phyloP scores from a whole-genome alignment of 2,329 filamentous ascomycete genomes.

The Fusarium temperatum region DNA sequence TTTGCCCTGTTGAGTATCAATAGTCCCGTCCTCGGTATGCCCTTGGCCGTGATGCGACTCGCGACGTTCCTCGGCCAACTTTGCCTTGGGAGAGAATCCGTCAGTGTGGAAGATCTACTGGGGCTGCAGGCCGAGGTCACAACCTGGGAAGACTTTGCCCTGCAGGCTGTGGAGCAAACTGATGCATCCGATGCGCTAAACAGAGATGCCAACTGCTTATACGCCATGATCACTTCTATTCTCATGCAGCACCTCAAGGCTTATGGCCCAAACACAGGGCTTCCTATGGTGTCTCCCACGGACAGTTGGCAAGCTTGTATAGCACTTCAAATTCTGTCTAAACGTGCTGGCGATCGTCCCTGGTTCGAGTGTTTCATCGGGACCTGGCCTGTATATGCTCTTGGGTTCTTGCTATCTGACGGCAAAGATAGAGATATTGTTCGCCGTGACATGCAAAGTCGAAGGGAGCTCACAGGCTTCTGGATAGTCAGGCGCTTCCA shows the following conservation, averaged over 20 bases:
- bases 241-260: background rate
- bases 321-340: background rate
- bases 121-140: background rate
- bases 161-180: accelerated
- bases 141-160: background rate
- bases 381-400: background rate
- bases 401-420: background rate
- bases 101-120: background rate
- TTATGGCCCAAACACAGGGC: background rate
- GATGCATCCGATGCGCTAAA: background rate
- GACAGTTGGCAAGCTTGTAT: background rate
- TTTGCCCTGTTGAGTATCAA: background rate
- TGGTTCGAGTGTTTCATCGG: background rate
- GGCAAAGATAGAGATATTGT: background rate
- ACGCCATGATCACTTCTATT: background rate
- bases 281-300: background rate
- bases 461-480: background rate
- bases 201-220: background rate
- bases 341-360: background rate
- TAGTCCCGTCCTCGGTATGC: background rate
- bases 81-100: background rate
- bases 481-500: background rate
- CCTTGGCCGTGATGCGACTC: background rate
- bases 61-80: background rate
- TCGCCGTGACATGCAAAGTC: background rate